Evolutionary conservation across 306 rosid genomes (phyloP).

Genomic region (Lotus japonicus): DNA sequence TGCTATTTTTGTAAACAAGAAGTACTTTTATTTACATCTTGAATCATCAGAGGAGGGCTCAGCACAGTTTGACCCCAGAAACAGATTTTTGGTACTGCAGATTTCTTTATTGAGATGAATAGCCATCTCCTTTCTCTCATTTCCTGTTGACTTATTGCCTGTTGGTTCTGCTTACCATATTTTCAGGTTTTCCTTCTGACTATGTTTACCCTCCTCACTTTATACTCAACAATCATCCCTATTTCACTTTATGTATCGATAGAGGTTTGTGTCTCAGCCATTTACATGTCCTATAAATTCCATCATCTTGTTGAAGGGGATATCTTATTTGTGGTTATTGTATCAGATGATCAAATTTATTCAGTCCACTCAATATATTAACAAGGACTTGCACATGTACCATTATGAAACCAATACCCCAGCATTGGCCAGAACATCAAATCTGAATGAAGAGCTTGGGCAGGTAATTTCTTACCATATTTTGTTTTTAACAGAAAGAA

Average conservation of each 20-base stretch:
- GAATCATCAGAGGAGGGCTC: constrained; percentile 37
- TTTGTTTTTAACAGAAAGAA: not conserved
- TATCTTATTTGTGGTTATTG: constrained; percentile 8
- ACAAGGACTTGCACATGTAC: constrained; percentile 86
- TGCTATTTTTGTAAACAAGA: constrained; percentile 60
- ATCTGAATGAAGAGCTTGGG: constrained; percentile 96
- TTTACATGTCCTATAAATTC: constrained; percentile 13
- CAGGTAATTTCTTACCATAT: constrained; percentile 48
- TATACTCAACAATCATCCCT: constrained; percentile 91
- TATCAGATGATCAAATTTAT: constrained; percentile 94
- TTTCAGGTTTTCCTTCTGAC: constrained; percentile 76
- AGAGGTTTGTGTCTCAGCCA: constrained; percentile 60
- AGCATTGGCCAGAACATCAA: constrained; percentile 94
- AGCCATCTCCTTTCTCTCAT: not conserved
- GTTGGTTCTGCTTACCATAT: constrained; percentile 20
- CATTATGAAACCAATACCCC: constrained; percentile 88
- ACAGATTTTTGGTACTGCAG: constrained; percentile 62
- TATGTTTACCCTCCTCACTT: constrained; percentile 87
- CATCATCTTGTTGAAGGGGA: constrained; percentile 7
- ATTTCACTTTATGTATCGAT: constrained; percentile 96
- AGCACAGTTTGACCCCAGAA: constrained; percentile 63
- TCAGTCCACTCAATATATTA: constrained; percentile 87
- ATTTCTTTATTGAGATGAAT: constrained; percentile 22
- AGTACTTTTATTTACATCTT: constrained; percentile 81
- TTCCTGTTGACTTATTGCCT: constrained; percentile 2